phyloP scores from a whole-genome alignment of 169 alveolate genomes.

The Plasmodium berghei region DNA sequence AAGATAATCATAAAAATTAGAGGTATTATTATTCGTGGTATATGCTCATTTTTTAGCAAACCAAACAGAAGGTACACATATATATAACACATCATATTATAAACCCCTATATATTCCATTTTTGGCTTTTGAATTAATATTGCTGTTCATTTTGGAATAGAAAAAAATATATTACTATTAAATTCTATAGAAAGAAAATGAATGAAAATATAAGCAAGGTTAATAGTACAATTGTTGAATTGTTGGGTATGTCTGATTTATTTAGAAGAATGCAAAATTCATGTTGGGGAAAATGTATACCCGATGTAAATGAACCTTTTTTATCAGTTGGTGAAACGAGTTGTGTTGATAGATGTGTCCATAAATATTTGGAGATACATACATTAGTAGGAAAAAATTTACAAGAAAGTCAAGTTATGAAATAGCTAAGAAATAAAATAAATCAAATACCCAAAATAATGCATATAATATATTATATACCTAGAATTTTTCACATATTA shows the following conservation, averaged over 20 bases:
- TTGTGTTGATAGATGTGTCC: slow-evolving; percentile 87
- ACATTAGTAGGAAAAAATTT: slow-evolving; percentile 72
- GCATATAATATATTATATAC: not conserved
- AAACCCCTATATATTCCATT: too few relatives aligned
- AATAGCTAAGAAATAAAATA: not conserved
- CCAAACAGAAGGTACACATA: too few relatives aligned
- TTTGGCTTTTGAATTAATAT: too few relatives aligned
- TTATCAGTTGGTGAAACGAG: slow-evolving; percentile 86
- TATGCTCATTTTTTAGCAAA: too few relatives aligned
- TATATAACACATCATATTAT: too few relatives aligned
- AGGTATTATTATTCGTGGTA: too few relatives aligned
- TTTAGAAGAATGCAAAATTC: slow-evolving; percentile 85
- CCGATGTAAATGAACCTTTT: slow-evolving; percentile 79
- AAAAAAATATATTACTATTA: too few relatives aligned
- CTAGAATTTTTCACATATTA: not conserved
- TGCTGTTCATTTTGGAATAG: too few relatives aligned
- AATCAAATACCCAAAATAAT: not conserved
- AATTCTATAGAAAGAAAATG: slow-evolving; percentile 11
- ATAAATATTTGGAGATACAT: slow-evolving; percentile 79
- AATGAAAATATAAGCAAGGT: slow-evolving; percentile 75
- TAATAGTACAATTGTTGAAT: slow-evolving; percentile 85
- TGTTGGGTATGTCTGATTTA: slow-evolving; percentile 88
- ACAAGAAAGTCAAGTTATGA: slow-evolving; percentile 56
- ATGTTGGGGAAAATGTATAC: slow-evolving; percentile 87
- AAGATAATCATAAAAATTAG: too few relatives aligned